Evolutionary conservation across 2,329 filamentous ascomycete species (phyloP), one percentile per base, ranked within the genome.

Genomic region (Byssochlamys sp.): DNA sequence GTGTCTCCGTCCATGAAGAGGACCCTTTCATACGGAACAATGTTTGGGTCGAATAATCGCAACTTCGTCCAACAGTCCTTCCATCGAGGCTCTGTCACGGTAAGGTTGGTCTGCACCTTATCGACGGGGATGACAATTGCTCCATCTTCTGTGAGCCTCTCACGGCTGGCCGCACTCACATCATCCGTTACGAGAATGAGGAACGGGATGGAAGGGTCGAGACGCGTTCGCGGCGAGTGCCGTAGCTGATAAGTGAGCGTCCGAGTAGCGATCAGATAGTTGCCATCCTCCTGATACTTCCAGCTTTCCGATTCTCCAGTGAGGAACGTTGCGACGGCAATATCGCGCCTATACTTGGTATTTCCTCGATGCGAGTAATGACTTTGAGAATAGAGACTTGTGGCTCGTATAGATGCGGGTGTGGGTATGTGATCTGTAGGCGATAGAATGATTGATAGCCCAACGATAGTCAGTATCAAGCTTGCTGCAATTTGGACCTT

Each of bases 1-100:
- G 69, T 75, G 61, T 79, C 77, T 26, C 74, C 71, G 59, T 79
- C 76, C 59, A 78, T 64, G 61, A 76, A 77, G n/a, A 76, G 66
- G 27, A 78, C 60, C 4, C 73, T 69, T 10, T 73, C 67, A 62
- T 72, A 78, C 54, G 77, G 62, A 3, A 69, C 71, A 67, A 75
- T 67, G 52, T 55, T 56, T 75, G 50, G 50, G 10, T 52, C 66
- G 50, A 77, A 71, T 4, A 77, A 60, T 10, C 73, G 70, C 14
- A 79, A 68, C 63, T 78, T 78, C 25, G 70, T 73, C 61, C 77
- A 75, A 57, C 73, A 69, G 57, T 78, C 74, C 35, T 72, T 71
- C 73, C 73, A 78, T 48, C 75, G 66, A 27, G 50, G 24, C 50
- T 52, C 50, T 4, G 12, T 19, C 25, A 52, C 28, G 2, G 66